Percentiles rank a stretch among this genome's conserved stretches.
These are phyloP conservation scores for Stachybotrys echinatus DNA, from an alignment of 2,329 filamentous ascomycete species.

Conservation along the genomic window DNA sequence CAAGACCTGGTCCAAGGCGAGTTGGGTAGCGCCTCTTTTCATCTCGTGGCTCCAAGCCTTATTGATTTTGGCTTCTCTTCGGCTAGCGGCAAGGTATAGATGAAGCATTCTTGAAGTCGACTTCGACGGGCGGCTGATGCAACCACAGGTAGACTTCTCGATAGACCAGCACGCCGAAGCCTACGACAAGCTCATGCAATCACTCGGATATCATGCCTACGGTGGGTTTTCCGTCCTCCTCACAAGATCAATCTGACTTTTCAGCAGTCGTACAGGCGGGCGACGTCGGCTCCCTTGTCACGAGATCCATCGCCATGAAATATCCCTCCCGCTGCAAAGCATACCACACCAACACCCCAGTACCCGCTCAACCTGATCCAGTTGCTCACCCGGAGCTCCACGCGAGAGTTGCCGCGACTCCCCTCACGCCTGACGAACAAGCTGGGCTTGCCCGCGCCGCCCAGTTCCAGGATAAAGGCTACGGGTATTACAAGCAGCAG, in stretches of 20 bases:
- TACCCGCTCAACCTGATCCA: not conserved
- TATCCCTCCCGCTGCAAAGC: constrained; percentile 3
- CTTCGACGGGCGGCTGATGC: not conserved
- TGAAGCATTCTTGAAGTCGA: not conserved
- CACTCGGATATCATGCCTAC: constrained; percentile 6
- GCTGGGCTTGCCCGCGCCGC: constrained; percentile 43
- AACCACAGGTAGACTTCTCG: not conserved
- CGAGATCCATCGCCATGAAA: constrained; percentile 3
- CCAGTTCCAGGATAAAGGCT: constrained; percentile 55
- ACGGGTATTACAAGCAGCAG: constrained; percentile 21
- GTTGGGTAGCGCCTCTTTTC: not conserved
- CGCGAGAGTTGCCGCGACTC: not conserved
- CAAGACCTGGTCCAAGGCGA: not conserved
- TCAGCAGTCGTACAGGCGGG: constrained; percentile 5
- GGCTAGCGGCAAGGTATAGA: not conserved
- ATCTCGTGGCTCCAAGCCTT: constrained; percentile 7
- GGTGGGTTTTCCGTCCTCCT: not conserved
- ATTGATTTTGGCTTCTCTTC: constrained; percentile 7
- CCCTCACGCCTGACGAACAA: constrained; percentile 10
- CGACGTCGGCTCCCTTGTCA: constrained; percentile 5
- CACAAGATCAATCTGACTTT: not conserved
- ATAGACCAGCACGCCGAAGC: constrained; percentile 4
- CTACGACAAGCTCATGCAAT: constrained; percentile 8
- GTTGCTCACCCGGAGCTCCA: constrained; percentile 1
- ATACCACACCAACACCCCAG: constrained; percentile 3